phyloP scores from a whole-genome alignment of 176 grass and related monocot species.

The Oryza australiensis region DNA sequence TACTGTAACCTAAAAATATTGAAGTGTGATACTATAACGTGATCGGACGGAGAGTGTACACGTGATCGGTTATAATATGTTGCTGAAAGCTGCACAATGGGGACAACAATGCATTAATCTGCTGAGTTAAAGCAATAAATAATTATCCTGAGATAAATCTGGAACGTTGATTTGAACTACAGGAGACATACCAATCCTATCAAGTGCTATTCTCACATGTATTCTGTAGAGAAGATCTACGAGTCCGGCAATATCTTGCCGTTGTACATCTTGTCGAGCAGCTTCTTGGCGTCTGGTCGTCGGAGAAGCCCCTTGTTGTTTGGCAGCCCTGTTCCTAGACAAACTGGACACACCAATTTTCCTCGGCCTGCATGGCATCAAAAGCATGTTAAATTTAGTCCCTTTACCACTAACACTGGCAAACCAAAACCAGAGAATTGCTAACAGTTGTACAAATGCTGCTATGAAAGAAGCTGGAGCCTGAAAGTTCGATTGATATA shows the following conservation, averaged over 20 bases:
- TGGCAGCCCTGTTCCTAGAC: slow-evolving; percentile 85
- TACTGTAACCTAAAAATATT: no score
- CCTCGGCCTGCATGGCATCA: slow-evolving; percentile 61
- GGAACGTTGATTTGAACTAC: background rate
- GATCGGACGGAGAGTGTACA: no score
- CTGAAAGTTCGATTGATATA: background rate
- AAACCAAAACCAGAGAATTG: background rate
- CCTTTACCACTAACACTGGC: background rate
- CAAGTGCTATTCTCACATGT: background rate
- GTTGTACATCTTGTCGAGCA: slow-evolving; percentile 98
- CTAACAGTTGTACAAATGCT: no score
- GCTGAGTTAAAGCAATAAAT: no score
- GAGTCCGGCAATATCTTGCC: slow-evolving; percentile 74
- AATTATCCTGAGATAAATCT: no score
- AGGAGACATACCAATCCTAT: background rate
- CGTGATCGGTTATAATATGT: no score
- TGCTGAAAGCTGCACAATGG: no score
- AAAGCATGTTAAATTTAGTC: background rate
- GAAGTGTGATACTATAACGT: no score
- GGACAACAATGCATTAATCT: no score
- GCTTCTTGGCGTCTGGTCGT: slow-evolving; percentile 65
- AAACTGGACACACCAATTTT: slow-evolving; percentile 86
- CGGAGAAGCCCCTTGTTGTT: slow-evolving; percentile 94
- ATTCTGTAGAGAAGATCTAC: slow-evolving; percentile 9
- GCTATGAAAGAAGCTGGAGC: background rate